Evolutionary conservation across 2,329 filamentous ascomycete species (phyloP).

Genomic region (Setomelanomma holmii): DNA sequence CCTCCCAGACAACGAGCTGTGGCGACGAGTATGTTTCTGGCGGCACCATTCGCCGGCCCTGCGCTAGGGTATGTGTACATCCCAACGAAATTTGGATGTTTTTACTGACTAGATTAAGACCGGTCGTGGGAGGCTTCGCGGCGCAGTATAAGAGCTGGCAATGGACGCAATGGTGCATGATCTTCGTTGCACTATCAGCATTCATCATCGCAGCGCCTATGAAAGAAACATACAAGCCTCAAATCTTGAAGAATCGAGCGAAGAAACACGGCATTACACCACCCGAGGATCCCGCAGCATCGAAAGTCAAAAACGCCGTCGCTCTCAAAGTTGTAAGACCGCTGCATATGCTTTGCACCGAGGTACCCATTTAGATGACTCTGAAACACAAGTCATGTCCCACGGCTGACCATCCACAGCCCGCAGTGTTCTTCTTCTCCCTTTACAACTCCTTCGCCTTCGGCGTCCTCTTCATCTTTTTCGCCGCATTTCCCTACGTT

Average conservation of each 20-base stretch:
- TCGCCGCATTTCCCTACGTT: constrained; percentile 44
- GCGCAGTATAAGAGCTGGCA: constrained; percentile 56
- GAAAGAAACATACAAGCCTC: constrained; percentile 64
- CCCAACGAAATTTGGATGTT: background rate
- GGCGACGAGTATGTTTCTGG: constrained; percentile 46
- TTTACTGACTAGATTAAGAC: constrained; percentile 25
- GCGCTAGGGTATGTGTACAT: constrained; percentile 45
- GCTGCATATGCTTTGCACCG: constrained; percentile 53
- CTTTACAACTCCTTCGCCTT: constrained; percentile 47
- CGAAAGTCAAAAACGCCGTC: constrained; percentile 32
- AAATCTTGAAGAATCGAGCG: constrained; percentile 52
- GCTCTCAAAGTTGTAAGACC: constrained; percentile 59
- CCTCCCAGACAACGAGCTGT: constrained; percentile 40
- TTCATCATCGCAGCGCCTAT: constrained; percentile 52
- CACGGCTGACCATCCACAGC: too few relatives aligned
- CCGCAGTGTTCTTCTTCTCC: constrained; percentile 44
- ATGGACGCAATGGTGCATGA: constrained; percentile 54
- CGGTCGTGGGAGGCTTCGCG: constrained; percentile 54
- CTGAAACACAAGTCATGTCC: too few relatives aligned
- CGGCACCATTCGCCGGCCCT: constrained; percentile 52
- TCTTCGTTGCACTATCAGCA: constrained; percentile 50
- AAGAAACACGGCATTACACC: constrained; percentile 39
- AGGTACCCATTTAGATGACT: constrained; percentile 29
- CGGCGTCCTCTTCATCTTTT: constrained; percentile 45
- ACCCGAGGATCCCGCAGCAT: constrained; percentile 12